Base-by-base conservation (phyloP, 441 rosid genomes). In the Brassica hybrid region DNA sequence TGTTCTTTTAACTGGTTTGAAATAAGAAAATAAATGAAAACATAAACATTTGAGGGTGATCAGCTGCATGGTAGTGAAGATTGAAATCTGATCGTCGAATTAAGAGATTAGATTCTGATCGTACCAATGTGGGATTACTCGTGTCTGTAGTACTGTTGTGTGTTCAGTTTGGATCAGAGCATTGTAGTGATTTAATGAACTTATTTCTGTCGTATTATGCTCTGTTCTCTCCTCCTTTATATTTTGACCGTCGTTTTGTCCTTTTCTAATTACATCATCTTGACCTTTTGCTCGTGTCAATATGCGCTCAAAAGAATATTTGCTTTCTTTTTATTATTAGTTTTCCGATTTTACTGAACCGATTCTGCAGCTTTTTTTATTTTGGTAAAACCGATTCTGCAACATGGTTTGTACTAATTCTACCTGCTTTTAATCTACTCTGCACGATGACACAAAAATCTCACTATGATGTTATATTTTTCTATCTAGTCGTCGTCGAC, bases 231-330 rank as follows among this genome's bases (percentile, higher is more conserved):
- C 11, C 65, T 21, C 67, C 48, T 60, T 38, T 68, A 57, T 70
- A 32, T 65, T 80, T 85, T 85, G 90, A 86, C 91, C 88, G 84
- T 83, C 91, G 83, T 80, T 76, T 82, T 84, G 89, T 80, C 83
- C 67, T 79, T 82, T 76, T 77, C 58, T 71, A 21, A 21, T 30
- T 66, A 67, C 16, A 65, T 54, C n/a, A 69, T 75, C 76, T 79
- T 79, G 82, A 79, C 82, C 73, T 79, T 79, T 79, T 79, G 79
- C 36, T 79, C 64, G 76, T 75, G 79, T 79, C 82, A 74, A 64
- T 79, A 69, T 79, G 69, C 45, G 76, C 59, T 74, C 76, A 9
- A 34, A 12, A 48, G 82, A 75, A 79, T 79, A 79, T 65, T 70
- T 69, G 27, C 7, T 48, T 19, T 2, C 38, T 61, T 61, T n/a